These are phyloP conservation scores for Arthrobotrys iridis DNA, from an alignment of 2,329 filamentous ascomycete species.

Conservation along the genomic window DNA sequence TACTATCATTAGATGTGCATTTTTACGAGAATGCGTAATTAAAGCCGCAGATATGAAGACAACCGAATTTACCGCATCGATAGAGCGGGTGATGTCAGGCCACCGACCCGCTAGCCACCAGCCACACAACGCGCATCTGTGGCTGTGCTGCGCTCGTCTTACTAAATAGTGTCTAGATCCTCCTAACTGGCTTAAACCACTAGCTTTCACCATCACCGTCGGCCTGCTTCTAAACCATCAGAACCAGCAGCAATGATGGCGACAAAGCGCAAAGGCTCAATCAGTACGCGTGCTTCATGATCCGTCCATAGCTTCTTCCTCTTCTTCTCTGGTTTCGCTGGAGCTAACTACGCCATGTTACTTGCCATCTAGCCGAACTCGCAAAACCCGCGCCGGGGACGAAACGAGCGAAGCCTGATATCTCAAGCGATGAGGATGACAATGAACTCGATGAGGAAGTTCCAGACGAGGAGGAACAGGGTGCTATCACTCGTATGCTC, in stretches of 20 bases:
- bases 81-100: slow-evolving; percentile 46
- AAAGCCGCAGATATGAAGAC: slow-evolving; percentile 2
- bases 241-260: slow-evolving; percentile 43
- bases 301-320: neutral
- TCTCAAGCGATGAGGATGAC: slow-evolving; percentile 36
- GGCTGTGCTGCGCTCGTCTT: slow-evolving; percentile 1
- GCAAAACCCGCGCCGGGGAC: slow-evolving; percentile 35
- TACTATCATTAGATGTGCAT: slow-evolving; percentile 13
- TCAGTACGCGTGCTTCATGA: slow-evolving; percentile 30
- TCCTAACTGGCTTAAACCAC: slow-evolving; percentile 8
- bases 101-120: slow-evolving; percentile 45
- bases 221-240: slow-evolving; percentile 5
- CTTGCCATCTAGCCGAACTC: slow-evolving; percentile 34
- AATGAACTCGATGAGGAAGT: slow-evolving; percentile 41
- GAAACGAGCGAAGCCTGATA: slow-evolving; percentile 44
- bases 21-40: neutral
- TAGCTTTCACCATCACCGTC: slow-evolving; percentile 24
- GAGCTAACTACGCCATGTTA: slow-evolving; percentile 30
- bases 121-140: slow-evolving; percentile 32
- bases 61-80: slow-evolving; percentile 10
- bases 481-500: slow-evolving; percentile 42
- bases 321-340: slow-evolving; percentile 10
- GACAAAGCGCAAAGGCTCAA: slow-evolving; percentile 52
- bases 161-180: slow-evolving; percentile 13
- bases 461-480: slow-evolving; percentile 44